Conservation (phyloP, 441 rosid genomes). For the Aquilaria agallochum region DNA sequence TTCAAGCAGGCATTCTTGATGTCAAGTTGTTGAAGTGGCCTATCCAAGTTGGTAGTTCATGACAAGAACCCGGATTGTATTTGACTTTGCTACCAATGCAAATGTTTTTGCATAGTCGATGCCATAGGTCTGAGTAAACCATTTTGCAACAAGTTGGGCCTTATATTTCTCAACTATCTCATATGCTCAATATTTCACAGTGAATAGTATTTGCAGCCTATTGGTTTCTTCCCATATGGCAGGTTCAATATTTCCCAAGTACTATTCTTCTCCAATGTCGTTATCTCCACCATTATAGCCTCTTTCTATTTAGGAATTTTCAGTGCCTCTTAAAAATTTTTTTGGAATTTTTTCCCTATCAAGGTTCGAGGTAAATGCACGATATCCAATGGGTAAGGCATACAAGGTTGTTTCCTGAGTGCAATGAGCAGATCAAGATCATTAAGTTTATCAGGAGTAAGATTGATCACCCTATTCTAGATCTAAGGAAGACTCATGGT, state of each 20-base stretch:
- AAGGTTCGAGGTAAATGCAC: not conserved
- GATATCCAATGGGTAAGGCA: not conserved
- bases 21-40: not conserved
- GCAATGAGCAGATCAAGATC: not conserved
- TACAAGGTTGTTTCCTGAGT: not conserved
- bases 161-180: not conserved
- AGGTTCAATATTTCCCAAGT: too few species aligned
- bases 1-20: not conserved
- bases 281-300: not conserved
- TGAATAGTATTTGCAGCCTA: too few species aligned
- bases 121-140: not conserved
- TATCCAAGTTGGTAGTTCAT: not conserved
- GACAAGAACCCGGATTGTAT: not conserved
- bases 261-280: not conserved
- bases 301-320: not conserved
- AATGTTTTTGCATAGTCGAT: not conserved
- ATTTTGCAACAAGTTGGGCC: not conserved
- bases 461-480: not conserved
- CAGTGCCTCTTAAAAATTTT: not conserved
- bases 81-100: not conserved
- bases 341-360: not conserved
- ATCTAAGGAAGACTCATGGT: too few species aligned
- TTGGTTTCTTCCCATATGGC: too few species aligned
- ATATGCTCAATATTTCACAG: too few species aligned
- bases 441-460: not conserved